Evolutionary conservation across 1,284 basidiomycete genomes (phyloP).

Genomic region (Grifola frondosa): DNA sequence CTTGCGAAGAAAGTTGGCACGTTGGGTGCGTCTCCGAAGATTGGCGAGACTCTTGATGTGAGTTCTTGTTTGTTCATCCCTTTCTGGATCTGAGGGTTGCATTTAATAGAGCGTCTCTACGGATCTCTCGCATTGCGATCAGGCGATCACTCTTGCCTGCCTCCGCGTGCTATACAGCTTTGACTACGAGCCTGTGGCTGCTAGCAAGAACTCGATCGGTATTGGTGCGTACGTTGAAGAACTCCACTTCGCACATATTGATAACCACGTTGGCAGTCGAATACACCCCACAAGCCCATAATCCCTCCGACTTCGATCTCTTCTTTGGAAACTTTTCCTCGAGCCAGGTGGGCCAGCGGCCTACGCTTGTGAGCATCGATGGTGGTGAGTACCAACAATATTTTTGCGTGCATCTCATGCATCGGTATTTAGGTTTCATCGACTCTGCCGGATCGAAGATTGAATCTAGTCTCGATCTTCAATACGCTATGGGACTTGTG

Average conservation of each 20-base stretch:
- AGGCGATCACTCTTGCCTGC: slow-evolving; percentile 52
- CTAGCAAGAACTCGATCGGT: slow-evolving; percentile 48
- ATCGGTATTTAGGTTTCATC: too few relatives aligned
- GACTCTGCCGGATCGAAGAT: slow-evolving; percentile 37
- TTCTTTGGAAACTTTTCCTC: slow-evolving; percentile 44
- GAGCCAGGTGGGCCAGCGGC: slow-evolving; percentile 38
- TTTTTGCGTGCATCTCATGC: too few relatives aligned
- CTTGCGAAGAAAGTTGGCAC: slow-evolving; percentile 15
- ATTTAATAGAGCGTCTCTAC: slow-evolving; percentile 11
- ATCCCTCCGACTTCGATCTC: slow-evolving; percentile 44
- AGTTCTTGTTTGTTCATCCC: slow-evolving; percentile 27
- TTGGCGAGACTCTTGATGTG: slow-evolving; percentile 46
- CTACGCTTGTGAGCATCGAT: slow-evolving; percentile 43
- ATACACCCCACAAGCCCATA: slow-evolving; percentile 48
- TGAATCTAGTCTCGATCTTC: slow-evolving; percentile 49
- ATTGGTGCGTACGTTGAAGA: slow-evolving; percentile 37
- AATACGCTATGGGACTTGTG: slow-evolving; percentile 40
- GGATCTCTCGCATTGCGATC: slow-evolving; percentile 33
- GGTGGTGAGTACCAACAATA: slow-evolving; percentile 42
- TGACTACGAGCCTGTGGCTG: slow-evolving; percentile 43
- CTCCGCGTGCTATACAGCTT: slow-evolving; percentile 51
- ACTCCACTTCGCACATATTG: too few relatives aligned
- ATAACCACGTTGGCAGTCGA: slow-evolving; percentile 36
- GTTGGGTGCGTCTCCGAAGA: slow-evolving; percentile 3
- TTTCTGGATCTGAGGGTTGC: slow-evolving; percentile 7